Percentiles rank a stretch among this genome's conserved stretches.
Conservation (phyloP, 2,329 filamentous ascomycete genomes). For the Fusarium siculi region DNA sequence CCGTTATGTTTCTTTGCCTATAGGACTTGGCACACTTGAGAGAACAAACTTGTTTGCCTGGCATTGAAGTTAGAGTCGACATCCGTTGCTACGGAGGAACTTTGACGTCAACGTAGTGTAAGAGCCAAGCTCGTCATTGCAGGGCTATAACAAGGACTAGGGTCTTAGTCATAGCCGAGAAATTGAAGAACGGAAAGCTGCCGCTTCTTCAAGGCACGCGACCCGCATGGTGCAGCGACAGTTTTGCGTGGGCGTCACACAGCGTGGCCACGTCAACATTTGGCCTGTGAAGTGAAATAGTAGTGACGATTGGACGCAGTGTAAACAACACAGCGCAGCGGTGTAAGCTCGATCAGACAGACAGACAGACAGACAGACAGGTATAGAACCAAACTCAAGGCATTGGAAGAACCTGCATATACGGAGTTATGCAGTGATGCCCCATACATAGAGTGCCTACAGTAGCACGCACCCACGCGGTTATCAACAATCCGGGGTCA, state of each 20-base stretch:
- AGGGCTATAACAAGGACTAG: slow-evolving; percentile 30
- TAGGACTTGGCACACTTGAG: background rate
- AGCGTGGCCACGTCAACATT: slow-evolving; percentile 32
- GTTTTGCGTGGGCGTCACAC: slow-evolving; percentile 25
- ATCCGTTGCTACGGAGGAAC: slow-evolving; percentile 27
- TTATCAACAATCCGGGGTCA: background rate
- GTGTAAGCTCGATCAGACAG: slow-evolving; percentile 5
- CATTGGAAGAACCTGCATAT: background rate
- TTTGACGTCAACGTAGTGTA: slow-evolving; percentile 25
- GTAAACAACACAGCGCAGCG: slow-evolving; percentile 11
- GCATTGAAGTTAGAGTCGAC: background rate
- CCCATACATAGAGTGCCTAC: slow-evolving; percentile 26
- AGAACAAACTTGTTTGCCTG: background rate
- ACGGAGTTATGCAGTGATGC: slow-evolving; percentile 21
- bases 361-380: background rate
- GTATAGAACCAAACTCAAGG: slow-evolving; percentile 10
- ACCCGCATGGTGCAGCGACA: slow-evolving; percentile 4
- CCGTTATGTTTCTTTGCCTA: background rate
- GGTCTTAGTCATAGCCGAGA: background rate
- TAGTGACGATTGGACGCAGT: background rate
- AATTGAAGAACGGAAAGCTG: slow-evolving; percentile 25
- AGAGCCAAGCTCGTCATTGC: slow-evolving; percentile 3
- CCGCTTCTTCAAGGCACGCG: slow-evolving; percentile 15
- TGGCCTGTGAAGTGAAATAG: background rate
- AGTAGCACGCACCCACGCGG: slow-evolving; percentile 14